Percentiles rank a stretch among this genome's conserved stretches.
Conservation (phyloP, 495 filamentous ascomycete genomes). For the Parathielavia hyrcaniae region DNA sequence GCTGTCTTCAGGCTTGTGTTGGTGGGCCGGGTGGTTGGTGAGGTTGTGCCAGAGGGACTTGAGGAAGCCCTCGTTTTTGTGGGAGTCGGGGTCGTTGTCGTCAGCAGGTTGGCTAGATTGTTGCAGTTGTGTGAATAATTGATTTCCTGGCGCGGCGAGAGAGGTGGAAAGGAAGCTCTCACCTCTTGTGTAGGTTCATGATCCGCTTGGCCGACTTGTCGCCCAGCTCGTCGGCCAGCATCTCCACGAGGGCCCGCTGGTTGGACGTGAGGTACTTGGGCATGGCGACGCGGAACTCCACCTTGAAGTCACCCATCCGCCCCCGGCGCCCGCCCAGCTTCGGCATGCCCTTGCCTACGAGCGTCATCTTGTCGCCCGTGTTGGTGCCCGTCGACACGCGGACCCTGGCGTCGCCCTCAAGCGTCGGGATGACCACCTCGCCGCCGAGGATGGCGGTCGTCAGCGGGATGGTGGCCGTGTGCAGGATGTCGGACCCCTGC, state of each 20-base stretch:
- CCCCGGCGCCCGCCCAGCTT: slow-evolving; percentile 54
- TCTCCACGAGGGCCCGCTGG: slow-evolving; percentile 85
- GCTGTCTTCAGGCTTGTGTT: slow-evolving; percentile 34
- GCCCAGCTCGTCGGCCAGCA: slow-evolving; percentile 89
- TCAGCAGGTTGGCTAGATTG: not conserved
- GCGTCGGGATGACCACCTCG: slow-evolving; percentile 79
- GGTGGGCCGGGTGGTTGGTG: slow-evolving; percentile 63
- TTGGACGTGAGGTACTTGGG: slow-evolving; percentile 86
- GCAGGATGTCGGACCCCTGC: slow-evolving; percentile 78
- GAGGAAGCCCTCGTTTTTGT: slow-evolving; percentile 76
- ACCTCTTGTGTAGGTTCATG: slow-evolving; percentile 55
- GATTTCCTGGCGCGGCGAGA: not conserved
- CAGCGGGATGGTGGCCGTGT: slow-evolving; percentile 83
- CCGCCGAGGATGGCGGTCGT: slow-evolving; percentile 91
- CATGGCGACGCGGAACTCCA: slow-evolving; percentile 93
- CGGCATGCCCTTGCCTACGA: slow-evolving; percentile 88
- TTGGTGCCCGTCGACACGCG: slow-evolving; percentile 84
- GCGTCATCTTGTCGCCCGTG: slow-evolving; percentile 83
- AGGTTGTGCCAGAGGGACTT: slow-evolving; percentile 85
- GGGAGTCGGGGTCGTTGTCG: slow-evolving; percentile 33
- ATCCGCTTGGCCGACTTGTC: slow-evolving; percentile 87
- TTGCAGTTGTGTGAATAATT: slow-evolving; percentile 2
- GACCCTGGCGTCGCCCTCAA: slow-evolving; percentile 83
- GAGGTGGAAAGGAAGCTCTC: slow-evolving; percentile 6
- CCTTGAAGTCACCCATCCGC: slow-evolving; percentile 70